Percentiles rank a stretch among this genome's conserved stretches.
Conservation (phyloP, 768 basidiomycete genomes). For the Termitomyces sp. region DNA sequence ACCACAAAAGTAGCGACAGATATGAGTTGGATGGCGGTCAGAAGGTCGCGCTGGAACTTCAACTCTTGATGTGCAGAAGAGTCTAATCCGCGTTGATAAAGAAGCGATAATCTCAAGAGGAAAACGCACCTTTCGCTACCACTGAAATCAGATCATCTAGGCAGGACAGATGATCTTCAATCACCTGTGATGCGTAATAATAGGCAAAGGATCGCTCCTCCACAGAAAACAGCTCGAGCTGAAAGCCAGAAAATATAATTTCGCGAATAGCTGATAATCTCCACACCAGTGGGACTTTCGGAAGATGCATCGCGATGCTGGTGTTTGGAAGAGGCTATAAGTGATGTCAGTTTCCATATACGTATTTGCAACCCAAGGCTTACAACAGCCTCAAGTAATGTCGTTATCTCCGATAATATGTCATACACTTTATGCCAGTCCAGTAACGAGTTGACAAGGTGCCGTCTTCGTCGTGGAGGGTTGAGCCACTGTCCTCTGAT, state of each 20-base stretch:
- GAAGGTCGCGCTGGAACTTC: constrained; percentile 40
- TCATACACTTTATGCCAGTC: constrained; percentile 68
- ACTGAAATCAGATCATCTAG: constrained; percentile 41
- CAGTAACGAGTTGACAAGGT: constrained; percentile 54
- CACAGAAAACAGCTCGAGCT: constrained; percentile 63
- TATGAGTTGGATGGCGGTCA: constrained; percentile 55
- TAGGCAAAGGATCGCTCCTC: constrained; percentile 73
- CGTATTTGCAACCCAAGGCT: neutral
- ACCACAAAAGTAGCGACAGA: constrained; percentile 51
- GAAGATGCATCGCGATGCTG: constrained; percentile 35
- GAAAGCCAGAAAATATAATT: constrained; percentile 69
- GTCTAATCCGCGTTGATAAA: constrained; percentile 21
- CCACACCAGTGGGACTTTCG: constrained; percentile 47
- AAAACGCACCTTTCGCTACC: constrained; percentile 31
- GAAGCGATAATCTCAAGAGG: neutral
- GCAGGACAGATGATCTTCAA: constrained; percentile 48
- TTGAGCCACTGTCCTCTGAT: constrained; percentile 63
- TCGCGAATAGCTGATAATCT: constrained; percentile 59
- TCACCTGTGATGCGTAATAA: constrained; percentile 60
- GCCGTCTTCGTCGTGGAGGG: constrained; percentile 58
- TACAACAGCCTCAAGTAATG: constrained; percentile 25
- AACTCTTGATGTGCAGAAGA: constrained; percentile 38
- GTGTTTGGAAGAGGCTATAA: constrained; percentile 24
- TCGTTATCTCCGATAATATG: constrained; percentile 27
- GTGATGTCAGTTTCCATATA: neutral